Percentiles rank a stretch among this genome's conserved stretches.
Evolutionary conservation across 495 filamentous ascomycete species (phyloP).

Genomic region (Xylaria intraflava): DNA sequence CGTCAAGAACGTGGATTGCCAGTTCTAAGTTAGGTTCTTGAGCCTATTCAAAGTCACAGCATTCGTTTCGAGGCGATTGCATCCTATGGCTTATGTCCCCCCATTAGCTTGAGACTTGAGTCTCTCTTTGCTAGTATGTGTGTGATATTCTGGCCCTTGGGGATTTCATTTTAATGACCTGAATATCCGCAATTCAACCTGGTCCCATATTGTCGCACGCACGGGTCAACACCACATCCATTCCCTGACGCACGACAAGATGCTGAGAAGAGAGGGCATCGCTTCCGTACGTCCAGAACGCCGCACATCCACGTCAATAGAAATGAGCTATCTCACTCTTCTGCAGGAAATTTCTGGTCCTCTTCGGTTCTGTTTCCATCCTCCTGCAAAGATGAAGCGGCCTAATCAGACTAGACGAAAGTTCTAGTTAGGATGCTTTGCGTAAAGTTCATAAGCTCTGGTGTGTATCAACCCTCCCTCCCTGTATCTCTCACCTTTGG

Average conservation of each 20-base stretch:
- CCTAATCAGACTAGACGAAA: not conserved
- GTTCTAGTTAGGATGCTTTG: conserved; percentile 2
- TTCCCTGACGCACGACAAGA: not conserved
- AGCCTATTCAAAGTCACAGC: not conserved
- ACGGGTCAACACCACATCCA: not conserved
- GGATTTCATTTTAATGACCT: conserved; percentile 24
- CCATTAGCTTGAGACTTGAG: not conserved
- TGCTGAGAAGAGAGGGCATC: not conserved
- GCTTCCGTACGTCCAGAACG: conserved; percentile 8
- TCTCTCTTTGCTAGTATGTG: conserved; percentile 22
- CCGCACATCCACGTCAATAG: conserved; percentile 2
- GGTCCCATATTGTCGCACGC: not conserved
- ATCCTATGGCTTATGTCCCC: not conserved
- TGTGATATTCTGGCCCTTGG: conserved; percentile 19
- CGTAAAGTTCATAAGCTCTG: conserved; percentile 13
- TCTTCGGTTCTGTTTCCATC: conserved; percentile 3
- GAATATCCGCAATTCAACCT: conserved; percentile 5
- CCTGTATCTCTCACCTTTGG: not conserved
- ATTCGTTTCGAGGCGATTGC: not conserved
- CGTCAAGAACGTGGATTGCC: conserved; percentile 3
- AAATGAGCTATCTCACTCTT: conserved; percentile 18
- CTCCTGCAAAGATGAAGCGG: not conserved
- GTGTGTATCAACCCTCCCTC: conserved; percentile 29
- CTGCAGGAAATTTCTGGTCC: conserved; percentile 10
- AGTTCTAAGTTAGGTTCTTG: not conserved